A percentile compares a stretch with the other conserved stretches of the same genome.
phyloP scores from a whole-genome alignment of 2,329 filamentous ascomycete species.

The Monilinia fructigena region DNA sequence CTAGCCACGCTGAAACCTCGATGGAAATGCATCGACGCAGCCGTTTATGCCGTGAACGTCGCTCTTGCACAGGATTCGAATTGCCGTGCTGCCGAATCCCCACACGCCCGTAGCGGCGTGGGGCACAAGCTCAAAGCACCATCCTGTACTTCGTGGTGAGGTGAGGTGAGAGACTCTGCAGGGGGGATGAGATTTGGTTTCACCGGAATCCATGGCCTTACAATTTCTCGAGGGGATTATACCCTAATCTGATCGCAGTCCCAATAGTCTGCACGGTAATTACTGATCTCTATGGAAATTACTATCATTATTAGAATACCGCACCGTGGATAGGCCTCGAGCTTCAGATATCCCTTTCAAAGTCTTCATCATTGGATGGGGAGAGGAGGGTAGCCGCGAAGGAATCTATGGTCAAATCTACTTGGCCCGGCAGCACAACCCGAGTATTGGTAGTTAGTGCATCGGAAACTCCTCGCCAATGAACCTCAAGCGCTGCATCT shows the following conservation, averaged over 20 bases:
- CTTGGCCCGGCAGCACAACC: too few species aligned
- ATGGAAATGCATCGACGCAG: not conserved
- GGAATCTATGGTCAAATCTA: not conserved
- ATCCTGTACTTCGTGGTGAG: too few species aligned
- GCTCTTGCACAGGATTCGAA: not conserved
- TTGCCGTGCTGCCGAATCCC: conserved; percentile 10
- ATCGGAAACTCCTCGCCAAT: not conserved
- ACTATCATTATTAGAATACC: not conserved
- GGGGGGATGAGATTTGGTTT: conserved; percentile 1
- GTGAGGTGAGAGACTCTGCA: not conserved
- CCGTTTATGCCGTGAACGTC: not conserved
- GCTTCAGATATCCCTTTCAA: not conserved
- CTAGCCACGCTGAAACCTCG: conserved; percentile 3
- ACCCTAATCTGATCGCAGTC: not conserved
- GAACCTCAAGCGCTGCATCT: not conserved
- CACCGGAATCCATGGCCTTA: not conserved
- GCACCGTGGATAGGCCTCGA: too few species aligned
- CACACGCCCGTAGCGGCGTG: conserved; percentile 1
- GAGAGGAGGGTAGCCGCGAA: not conserved
- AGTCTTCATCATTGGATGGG: not conserved
- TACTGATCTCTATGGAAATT: not conserved
- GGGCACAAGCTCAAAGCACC: not conserved
- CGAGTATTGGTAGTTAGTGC: too few species aligned
- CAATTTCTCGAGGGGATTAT: not conserved
- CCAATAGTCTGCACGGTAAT: not conserved